These are phyloP conservation scores for Nakazawaea ernobii DNA, from an alignment of 805 yeast genomes.

Conservation along the genomic window DNA sequence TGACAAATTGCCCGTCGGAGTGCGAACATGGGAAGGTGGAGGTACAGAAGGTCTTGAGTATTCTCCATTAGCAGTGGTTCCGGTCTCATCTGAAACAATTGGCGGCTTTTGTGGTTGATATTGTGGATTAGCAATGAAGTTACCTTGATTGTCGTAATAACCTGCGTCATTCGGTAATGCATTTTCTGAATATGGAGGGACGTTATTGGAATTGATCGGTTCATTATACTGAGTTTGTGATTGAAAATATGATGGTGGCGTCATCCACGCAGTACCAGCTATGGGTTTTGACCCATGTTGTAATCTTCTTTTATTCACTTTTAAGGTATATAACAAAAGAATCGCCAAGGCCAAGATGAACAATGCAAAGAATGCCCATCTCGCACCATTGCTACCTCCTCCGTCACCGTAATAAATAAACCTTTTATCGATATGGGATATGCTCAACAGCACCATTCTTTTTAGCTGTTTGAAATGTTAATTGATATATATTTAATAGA, in stretches of 20 bases:
- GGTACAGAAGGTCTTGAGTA: slow-evolving; percentile 5
- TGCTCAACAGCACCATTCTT: neutral
- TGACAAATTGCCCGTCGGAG: slow-evolving; percentile 13
- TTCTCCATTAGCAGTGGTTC: neutral
- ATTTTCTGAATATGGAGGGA: slow-evolving; percentile 63
- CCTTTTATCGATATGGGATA: neutral
- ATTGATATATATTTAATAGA: too few relatives aligned
- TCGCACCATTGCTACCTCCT: slow-evolving; percentile 25
- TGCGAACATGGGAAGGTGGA: slow-evolving; percentile 1
- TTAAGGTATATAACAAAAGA: slow-evolving; percentile 43
- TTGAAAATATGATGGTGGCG: slow-evolving; percentile 74
- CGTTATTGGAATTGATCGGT: slow-evolving; percentile 35
- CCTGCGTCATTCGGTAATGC: slow-evolving; percentile 76
- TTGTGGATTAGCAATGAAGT: slow-evolving; percentile 33
- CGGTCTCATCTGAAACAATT: slow-evolving; percentile 4
- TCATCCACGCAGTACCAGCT: slow-evolving; percentile 77
- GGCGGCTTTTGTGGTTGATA: slow-evolving; percentile 10
- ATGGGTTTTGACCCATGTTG: slow-evolving; percentile 54
- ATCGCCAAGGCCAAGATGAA: slow-evolving; percentile 43
- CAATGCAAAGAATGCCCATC: slow-evolving; percentile 65
- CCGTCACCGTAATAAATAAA: neutral
- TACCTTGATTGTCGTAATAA: slow-evolving; percentile 62
- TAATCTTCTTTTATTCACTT: slow-evolving; percentile 49
- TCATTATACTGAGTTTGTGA: slow-evolving; percentile 54
- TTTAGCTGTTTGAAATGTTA: too few relatives aligned